phyloP scores from a whole-genome alignment of 2,329 filamentous ascomycete species.

The Alternaria incomplexa region DNA sequence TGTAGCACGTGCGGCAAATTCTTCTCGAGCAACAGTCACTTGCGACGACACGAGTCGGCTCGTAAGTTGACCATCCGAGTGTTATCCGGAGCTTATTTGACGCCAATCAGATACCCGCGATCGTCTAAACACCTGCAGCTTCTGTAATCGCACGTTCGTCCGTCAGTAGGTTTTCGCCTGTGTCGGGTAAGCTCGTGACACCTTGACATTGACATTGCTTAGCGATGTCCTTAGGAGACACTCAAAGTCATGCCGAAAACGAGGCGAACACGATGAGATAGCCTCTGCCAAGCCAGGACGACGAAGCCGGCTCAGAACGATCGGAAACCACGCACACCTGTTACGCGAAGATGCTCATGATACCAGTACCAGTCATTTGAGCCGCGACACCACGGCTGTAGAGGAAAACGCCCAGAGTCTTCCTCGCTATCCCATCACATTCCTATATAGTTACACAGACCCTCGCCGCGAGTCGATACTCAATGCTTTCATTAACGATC shows the following conservation, averaged over 20 bases:
- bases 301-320: neutral
- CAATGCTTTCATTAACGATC: slow-evolving; percentile 9
- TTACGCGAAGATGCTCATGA: neutral
- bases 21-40: neutral
- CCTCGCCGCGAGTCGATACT: slow-evolving; percentile 8
- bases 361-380: neutral
- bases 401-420: neutral
- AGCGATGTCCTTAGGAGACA: slow-evolving; percentile 7
- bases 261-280: slow-evolving; percentile 3
- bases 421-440: slow-evolving; percentile 3
- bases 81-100: neutral
- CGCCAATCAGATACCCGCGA: neutral
- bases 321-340: neutral
- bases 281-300: neutral
- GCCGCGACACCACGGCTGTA: neutral
- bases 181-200: neutral
- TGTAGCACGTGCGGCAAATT: neutral
- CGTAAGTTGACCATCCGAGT: neutral
- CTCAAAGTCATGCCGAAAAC: slow-evolving; percentile 1
- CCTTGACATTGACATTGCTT: neutral
- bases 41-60: neutral
- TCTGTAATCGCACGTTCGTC: neutral
- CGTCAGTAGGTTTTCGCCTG: neutral
- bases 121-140: neutral
- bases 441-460: slow-evolving; percentile 20